Evolutionary conservation across 1,284 basidiomycete genomes (phyloP), one percentile per base, ranked within the genome.

Genomic region (Ceratobasidium theobromae): DNA sequence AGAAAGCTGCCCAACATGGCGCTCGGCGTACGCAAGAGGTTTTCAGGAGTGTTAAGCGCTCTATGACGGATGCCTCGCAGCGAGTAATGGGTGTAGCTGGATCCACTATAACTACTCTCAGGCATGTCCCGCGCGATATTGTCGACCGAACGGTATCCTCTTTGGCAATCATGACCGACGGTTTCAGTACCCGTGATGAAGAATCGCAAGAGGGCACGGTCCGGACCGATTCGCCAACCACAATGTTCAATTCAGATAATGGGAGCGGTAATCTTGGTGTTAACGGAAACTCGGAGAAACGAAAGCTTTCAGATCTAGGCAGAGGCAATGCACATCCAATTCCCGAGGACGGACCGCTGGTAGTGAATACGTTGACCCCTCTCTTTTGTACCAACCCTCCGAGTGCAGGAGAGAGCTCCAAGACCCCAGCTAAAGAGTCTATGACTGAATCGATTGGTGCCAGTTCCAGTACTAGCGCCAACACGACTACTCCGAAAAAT

Each of bases 301-400:
- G 38, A 32, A 64, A 64, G 38, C 35, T 52, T 33, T 53, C 60
- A n/a, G 60, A 64, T 43, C 16, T 52, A 16, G 49, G 60, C 25
- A 64, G 40, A 32, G 30, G 49, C 23, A 40, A 33, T 11, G 48
- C 52, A 33, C 18, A 27, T 5, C 48, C 58, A 32, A 51, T 51
- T 14, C 46, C 46, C 16, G 58, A 62, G 23, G 48, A 64, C 12
- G 23, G 27, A 49, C 48, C 60, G 16, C 25, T 64, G 40, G 28
- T 30, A 2, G 27, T 53, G 35, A 43, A 64, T 51, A 64, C 60
- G 32, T 21, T 32, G 45, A 25, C 33, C n/a, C n/a, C n/a, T n/a
- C n/a, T n/a, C n/a, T n/a, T n/a, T n/a, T n/a, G n/a, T n/a, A n/a
- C n/a, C n/a, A n/a, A n/a, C n/a, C n/a, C n/a, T n/a, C 45, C 45